phyloP scores from a whole-genome alignment of 2,329 filamentous ascomycete genomes.

The Daldinia sp. region DNA sequence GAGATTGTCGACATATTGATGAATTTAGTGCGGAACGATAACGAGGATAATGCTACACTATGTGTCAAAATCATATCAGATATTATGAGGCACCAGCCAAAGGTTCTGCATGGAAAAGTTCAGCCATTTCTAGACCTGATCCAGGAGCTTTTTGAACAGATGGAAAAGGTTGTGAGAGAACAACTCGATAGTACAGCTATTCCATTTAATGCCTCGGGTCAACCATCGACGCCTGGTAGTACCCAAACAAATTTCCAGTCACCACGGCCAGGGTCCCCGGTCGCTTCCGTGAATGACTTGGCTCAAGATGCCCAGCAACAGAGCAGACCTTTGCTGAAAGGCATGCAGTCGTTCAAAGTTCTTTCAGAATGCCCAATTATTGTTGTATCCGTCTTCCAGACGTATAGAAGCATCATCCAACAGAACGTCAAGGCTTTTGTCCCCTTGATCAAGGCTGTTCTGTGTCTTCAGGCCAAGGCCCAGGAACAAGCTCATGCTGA shows the following conservation, averaged over 20 bases:
- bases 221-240: slow-evolving; percentile 72
- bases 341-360: slow-evolving; percentile 99
- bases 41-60: slow-evolving; percentile 98
- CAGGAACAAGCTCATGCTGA: slow-evolving; percentile 92
- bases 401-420: slow-evolving; percentile 80
- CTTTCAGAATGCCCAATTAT: slow-evolving; percentile 98
- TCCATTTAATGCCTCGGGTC: slow-evolving; percentile 60
- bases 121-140: slow-evolving; percentile 92
- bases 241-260: slow-evolving; percentile 81
- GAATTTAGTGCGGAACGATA: slow-evolving; percentile 86
- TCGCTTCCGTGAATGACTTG: slow-evolving; percentile 81
- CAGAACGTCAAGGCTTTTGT: slow-evolving; percentile 92
- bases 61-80: slow-evolving; percentile 99
- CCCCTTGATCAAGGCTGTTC: slow-evolving; percentile 88
- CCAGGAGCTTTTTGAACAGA: slow-evolving; percentile 93
- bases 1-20: slow-evolving; percentile 92
- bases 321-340: slow-evolving; percentile 81
- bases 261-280: slow-evolving; percentile 87
- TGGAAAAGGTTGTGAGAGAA: slow-evolving; percentile 93
- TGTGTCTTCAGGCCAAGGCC: slow-evolving; percentile 88
- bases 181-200: slow-evolving; percentile 84
- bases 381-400: slow-evolving; percentile 97
- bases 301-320: slow-evolving; percentile 83
- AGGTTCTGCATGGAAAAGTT: slow-evolving; percentile 79
- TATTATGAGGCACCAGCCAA: slow-evolving; percentile 90